Percentiles rank a stretch among this genome's conserved stretches.
Evolutionary conservation across 2,329 filamentous ascomycete genomes (phyloP).

Genomic region (Pseudophaeomoniella oleicola): DNA sequence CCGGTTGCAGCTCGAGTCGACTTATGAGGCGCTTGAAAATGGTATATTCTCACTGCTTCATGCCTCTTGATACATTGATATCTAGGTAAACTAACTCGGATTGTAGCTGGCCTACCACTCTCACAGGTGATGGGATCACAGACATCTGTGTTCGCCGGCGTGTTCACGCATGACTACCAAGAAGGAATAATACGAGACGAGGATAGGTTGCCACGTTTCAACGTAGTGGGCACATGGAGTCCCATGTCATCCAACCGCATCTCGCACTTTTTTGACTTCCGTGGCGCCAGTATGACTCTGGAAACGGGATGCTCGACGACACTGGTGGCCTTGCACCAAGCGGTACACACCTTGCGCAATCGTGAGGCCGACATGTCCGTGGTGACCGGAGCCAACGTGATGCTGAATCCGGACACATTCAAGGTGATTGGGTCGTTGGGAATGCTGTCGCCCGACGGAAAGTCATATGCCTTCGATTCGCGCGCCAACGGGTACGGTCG

Average conservation of each 20-base stretch:
- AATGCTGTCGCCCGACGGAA: constrained; percentile 3
- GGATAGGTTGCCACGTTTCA: constrained; percentile 9
- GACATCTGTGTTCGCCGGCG: constrained; percentile 17
- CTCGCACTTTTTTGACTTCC: constrained; percentile 9
- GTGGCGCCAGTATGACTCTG: constrained; percentile 4
- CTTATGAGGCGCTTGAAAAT: constrained; percentile 13
- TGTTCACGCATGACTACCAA: constrained; percentile 16
- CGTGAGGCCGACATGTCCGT: constrained; percentile 12
- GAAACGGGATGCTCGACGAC: constrained; percentile 10
- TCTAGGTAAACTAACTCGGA: background rate
- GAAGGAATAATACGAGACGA: constrained; percentile 16
- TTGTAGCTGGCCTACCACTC: constrained; percentile 13
- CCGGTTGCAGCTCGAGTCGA: constrained; percentile 8
- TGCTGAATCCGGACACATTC: constrained; percentile 1
- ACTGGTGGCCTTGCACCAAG: constrained; percentile 5
- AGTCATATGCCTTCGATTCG: constrained; percentile 3
- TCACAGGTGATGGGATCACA: constrained; percentile 11
- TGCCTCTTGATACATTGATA: background rate
- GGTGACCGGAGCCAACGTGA: constrained; percentile 9
- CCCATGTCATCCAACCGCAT: constrained; percentile 15
- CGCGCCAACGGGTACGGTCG: constrained; percentile 4
- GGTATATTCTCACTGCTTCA: constrained; percentile 2
- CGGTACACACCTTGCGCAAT: constrained; percentile 2
- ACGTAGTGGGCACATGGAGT: constrained; percentile 7
- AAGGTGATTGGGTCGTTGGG: background rate